Evolutionary conservation across 2,329 filamentous ascomycete genomes (phyloP).

Genomic region (Blastomyces gilchristii): DNA sequence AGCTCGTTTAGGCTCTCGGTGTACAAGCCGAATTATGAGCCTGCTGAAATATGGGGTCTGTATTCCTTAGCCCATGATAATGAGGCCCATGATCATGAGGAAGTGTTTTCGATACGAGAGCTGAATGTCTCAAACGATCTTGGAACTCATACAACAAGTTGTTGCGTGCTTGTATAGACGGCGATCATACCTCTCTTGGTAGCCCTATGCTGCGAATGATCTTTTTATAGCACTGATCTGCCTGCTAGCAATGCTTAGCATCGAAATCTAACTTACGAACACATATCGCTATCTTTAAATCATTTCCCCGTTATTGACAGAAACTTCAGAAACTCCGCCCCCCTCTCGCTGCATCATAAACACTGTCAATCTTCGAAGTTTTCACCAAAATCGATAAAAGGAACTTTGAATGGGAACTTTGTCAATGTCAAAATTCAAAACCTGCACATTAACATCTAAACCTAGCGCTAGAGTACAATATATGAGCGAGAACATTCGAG

Average conservation of each 20-base stretch:
- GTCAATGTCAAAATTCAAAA: background rate
- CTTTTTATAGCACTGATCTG: background rate
- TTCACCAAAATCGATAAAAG: background rate
- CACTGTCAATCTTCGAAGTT: background rate
- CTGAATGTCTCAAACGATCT: background rate
- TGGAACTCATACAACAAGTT: too few species aligned
- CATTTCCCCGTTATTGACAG: too few species aligned
- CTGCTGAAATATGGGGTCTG: background rate
- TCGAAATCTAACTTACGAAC: background rate
- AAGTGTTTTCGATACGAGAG: background rate
- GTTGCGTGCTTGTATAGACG: too few species aligned
- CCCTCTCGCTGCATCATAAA: background rate
- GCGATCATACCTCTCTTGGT: too few species aligned
- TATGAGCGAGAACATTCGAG: background rate
- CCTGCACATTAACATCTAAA: background rate
- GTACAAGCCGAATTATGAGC: background rate
- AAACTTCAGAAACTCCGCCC: background rate
- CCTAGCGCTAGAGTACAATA: background rate
- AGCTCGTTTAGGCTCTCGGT: background rate
- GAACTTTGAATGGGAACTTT: background rate
- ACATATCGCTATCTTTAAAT: too few species aligned
- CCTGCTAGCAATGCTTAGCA: background rate
- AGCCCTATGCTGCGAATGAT: too few species aligned
- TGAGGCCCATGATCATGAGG: background rate
- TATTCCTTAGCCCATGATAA: background rate